Conservation (phyloP, 495 filamentous ascomycete species). For the Xeromyces bisporus region DNA sequence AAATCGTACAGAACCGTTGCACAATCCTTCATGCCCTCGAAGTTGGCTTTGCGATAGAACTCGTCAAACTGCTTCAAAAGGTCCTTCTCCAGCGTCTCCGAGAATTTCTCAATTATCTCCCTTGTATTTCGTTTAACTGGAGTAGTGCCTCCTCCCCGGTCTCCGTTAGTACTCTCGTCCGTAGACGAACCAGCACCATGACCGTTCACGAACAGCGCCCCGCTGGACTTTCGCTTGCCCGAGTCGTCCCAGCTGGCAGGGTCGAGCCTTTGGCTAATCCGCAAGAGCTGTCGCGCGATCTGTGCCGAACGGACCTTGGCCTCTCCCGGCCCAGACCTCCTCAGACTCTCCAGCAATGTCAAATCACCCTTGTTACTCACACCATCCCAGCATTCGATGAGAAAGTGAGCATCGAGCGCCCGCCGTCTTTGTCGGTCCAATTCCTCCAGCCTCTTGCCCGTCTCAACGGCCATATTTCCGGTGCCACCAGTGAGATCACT, state of each 20-base stretch:
- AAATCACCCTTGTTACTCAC: constrained; percentile 74
- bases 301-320: constrained; percentile 78
- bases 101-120: constrained; percentile 92
- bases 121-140: constrained; percentile 46
- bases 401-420: constrained; percentile 81
- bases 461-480: constrained; percentile 80
- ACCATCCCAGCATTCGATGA: constrained; percentile 91
- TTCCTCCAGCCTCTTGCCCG: constrained; percentile 83
- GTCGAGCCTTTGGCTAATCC: constrained; percentile 74
- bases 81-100: constrained; percentile 88
- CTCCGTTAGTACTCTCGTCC: constrained; percentile 23
- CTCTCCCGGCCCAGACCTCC: constrained; percentile 60
- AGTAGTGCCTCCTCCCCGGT: constrained; percentile 11
- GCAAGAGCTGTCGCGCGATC: constrained; percentile 74
- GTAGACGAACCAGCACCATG: constrained; percentile 18
- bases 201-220: constrained; percentile 23
- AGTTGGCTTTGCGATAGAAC: constrained; percentile 82
- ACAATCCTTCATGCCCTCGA: constrained; percentile 91
- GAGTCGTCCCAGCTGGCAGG: constrained; percentile 49
- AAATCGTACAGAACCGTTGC: constrained; percentile 90
- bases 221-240: constrained; percentile 44
- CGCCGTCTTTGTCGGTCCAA: constrained; percentile 79
- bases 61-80: constrained; percentile 91
- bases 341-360: constrained; percentile 61
- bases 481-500: constrained; percentile 44